phyloP scores from a whole-genome alignment of 805 yeast genomes.

The Pichia cephalocereana region DNA sequence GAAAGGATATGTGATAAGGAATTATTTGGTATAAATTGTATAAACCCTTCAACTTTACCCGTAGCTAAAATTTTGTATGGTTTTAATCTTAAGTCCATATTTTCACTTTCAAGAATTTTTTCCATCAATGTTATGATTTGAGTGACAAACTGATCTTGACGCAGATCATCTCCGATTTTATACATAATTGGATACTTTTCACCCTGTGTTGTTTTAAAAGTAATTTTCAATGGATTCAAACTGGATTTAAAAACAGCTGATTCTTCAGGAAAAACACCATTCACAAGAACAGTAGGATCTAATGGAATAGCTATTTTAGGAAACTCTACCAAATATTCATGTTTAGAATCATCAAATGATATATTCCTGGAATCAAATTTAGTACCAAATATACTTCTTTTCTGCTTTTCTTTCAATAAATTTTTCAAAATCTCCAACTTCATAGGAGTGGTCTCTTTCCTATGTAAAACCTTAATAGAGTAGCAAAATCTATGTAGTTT shows the following conservation, averaged over 20 bases:
- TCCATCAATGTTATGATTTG: constrained; percentile 92
- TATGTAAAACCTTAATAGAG: constrained; percentile 43
- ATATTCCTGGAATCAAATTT: constrained; percentile 6
- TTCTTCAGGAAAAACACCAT: constrained; percentile 72
- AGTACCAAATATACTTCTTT: constrained; percentile 22
- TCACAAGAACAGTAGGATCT: constrained; percentile 67
- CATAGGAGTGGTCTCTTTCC: constrained; percentile 68
- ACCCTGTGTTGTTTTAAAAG: constrained; percentile 44
- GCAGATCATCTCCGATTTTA: constrained; percentile 89
- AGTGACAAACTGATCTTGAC: constrained; percentile 95
- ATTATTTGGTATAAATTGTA: constrained; percentile 90
- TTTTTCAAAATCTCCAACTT: constrained; percentile 62
- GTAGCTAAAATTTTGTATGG: constrained; percentile 91
- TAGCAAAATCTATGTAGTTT: constrained; percentile 57
- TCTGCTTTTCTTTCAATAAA: constrained; percentile 43
- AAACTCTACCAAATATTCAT: constrained; percentile 28
- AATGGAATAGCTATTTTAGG: constrained; percentile 65
- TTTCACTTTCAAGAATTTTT: constrained; percentile 76
- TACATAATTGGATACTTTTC: constrained; percentile 72
- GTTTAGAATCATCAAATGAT: constrained; percentile 6
- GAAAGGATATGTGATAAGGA: constrained; percentile 74
- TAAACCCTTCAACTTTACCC: constrained; percentile 83
- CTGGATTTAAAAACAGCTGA: constrained; percentile 88
- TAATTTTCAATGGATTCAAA: constrained; percentile 76
- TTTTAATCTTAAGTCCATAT: constrained; percentile 75